These are phyloP conservation scores for Aquilaria sinensis DNA, from an alignment of 345 rosid genomes.

Conservation along the genomic window DNA sequence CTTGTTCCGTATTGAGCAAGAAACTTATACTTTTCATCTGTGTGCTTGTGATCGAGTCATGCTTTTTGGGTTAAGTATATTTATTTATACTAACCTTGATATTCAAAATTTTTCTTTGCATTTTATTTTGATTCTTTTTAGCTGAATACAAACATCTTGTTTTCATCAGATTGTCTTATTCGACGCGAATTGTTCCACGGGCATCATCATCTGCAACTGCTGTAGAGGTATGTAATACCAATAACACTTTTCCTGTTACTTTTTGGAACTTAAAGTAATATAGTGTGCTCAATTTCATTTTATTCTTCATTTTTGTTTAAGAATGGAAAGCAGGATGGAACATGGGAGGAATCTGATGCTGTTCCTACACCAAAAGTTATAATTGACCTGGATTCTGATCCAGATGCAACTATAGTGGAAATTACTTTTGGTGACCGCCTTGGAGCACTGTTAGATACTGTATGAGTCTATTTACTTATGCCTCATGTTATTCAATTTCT, in stretches of 20 bases:
- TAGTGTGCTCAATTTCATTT: constrained; percentile 5
- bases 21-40: background rate
- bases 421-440: constrained; percentile 97
- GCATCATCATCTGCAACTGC: constrained; percentile 67
- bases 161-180: constrained; percentile 40
- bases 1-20: no score
- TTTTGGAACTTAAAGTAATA: background rate
- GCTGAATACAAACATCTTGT: constrained; percentile 9
- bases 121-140: constrained; percentile 3
- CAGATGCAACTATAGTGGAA: constrained; percentile 82
- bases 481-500: constrained; percentile 4
- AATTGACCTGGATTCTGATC: constrained; percentile 90
- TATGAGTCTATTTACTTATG: constrained; percentile 18
- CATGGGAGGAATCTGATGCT: constrained; percentile 44
- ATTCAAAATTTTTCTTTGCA: background rate
- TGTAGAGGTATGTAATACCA: constrained; percentile 52
- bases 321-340: constrained; percentile 51
- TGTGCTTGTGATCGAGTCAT: background rate
- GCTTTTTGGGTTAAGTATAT: background rate
- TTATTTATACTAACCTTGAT: background rate
- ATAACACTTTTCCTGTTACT: constrained; percentile 2
- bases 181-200: constrained; percentile 29
- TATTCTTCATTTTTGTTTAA: constrained; percentile 13
- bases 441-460: constrained; percentile 94
- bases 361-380: constrained; percentile 91